These are phyloP conservation scores for Strobilomyces confusus DNA, from an alignment of 768 basidiomycete species.

Conservation along the genomic window DNA sequence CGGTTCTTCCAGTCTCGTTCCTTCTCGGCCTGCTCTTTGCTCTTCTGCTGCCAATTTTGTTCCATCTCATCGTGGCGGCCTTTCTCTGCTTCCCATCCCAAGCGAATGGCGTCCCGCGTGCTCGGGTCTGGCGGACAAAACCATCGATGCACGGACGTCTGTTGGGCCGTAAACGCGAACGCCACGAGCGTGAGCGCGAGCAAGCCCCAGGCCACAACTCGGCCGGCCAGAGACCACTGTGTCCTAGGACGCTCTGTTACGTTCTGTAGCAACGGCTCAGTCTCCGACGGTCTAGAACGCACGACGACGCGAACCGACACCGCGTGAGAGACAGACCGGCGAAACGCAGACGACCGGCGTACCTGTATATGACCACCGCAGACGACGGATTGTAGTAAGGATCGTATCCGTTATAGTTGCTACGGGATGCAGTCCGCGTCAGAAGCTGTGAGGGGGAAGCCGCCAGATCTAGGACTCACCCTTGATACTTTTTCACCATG, in stretches of 20 bases:
- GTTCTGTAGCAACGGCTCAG: not conserved
- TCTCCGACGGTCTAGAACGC: not conserved
- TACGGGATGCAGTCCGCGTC: not conserved
- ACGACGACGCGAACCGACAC: not conserved
- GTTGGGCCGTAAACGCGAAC: not conserved
- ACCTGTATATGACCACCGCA: not conserved
- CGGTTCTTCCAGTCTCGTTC: conserved; percentile 3
- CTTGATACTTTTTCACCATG: too few species aligned
- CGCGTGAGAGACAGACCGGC: too few species aligned
- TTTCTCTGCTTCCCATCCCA: too few species aligned
- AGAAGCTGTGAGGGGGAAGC: too few species aligned
- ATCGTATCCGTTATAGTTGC: not conserved
- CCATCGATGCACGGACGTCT: not conserved
- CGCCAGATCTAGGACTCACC: not conserved
- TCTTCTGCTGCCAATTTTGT: too few species aligned
- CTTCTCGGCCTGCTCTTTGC: not conserved
- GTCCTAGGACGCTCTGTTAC: not conserved
- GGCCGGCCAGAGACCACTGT: not conserved
- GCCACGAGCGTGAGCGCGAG: not conserved
- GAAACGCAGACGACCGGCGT: not conserved
- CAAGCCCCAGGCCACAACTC: not conserved
- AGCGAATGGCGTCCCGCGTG: too few species aligned
- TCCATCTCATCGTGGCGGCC: too few species aligned
- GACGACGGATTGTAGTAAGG: not conserved
- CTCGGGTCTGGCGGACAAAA: conserved; percentile 4